These are phyloP conservation scores for Luffa acutangula DNA, from an alignment of 306 rosid genomes.

Conservation along the genomic window DNA sequence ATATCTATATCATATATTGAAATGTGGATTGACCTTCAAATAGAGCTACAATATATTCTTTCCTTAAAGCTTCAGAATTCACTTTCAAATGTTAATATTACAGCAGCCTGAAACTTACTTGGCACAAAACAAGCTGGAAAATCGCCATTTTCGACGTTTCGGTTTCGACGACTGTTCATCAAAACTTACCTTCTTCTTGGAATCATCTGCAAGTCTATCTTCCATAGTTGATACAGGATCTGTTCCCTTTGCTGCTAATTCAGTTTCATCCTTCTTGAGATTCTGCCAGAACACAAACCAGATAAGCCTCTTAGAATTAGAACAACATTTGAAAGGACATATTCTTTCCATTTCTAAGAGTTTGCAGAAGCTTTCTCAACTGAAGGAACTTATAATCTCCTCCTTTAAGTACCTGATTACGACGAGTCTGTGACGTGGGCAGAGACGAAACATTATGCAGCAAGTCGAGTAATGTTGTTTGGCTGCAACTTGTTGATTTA, in stretches of 20 bases:
- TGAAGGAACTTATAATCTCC: neutral
- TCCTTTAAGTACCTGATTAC: neutral
- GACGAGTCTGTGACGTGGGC: neutral
- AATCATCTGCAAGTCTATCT: neutral
- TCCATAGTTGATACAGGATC: neutral
- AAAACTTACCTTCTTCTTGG: neutral
- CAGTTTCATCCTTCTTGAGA: neutral
- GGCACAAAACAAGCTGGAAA: neutral
- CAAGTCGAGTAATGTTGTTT: slow-evolving; percentile 9
- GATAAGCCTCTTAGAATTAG: neutral
- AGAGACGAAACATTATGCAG: slow-evolving; percentile 16
- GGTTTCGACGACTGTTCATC: neutral
- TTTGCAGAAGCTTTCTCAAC: neutral
- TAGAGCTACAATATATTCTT: neutral
- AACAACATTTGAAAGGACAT: neutral
- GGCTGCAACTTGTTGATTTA: slow-evolving; percentile 15
- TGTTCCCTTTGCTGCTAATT: neutral
- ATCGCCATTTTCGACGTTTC: neutral
- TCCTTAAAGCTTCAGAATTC: neutral
- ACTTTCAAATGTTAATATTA: neutral
- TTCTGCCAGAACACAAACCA: neutral
- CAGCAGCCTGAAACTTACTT: neutral
- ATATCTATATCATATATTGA: no score
- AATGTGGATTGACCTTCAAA: no score
- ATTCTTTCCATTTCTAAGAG: neutral